Evolutionary conservation across 2,329 filamentous ascomycete genomes (phyloP), one percentile per base, ranked within the genome.

Genomic region (Venturia aucupariae): DNA sequence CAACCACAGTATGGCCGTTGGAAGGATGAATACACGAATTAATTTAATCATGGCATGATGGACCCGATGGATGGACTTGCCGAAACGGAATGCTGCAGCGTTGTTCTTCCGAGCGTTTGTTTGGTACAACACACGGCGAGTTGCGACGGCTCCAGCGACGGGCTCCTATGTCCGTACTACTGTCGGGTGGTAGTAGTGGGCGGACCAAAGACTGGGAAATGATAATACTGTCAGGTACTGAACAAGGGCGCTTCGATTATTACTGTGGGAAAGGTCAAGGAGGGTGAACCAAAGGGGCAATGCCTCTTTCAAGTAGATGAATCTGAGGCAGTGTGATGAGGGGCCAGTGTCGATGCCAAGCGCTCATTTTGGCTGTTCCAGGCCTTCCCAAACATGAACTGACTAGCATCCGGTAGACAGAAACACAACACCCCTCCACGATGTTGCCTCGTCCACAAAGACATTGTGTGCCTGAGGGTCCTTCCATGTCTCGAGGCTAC

Each of bases 221-320:
- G 19, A n/a, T n/a, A n/a, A n/a, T n/a, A n/a, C n/a, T n/a, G n/a
- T n/a, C n/a, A n/a, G 44, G 22, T 24, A 35, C 32, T 35, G 32
- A 22, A 15, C 48, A 32, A 17, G 48, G 48, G 51, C 51, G 51
- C 51, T 38, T 57, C 27, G 15, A 15, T 38, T n/a, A n/a, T n/a
- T n/a, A 38, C 24, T 11, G 46, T 27, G 17, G 24, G 27, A 38
- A n/a, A 22, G 27, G 15, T n/a, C 30, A 35, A 35, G 51, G 19
- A 57, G 51, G 15, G 35, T n/a, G 35, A 35, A 57, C 51, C 27
- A 57, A 35, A 57, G 19, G 51, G 51, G 51, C 51, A 35, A 57
- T 57, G 27, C 30, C 51, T n/a, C 30, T 35, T 35, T 57, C 51
- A 57, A 35, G 30, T 57, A 57, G 30, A 57, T 57, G 51, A 57